Evolutionary conservation across 2,329 filamentous ascomycete genomes (phyloP).

Genomic region (Emydomyces testavorans): DNA sequence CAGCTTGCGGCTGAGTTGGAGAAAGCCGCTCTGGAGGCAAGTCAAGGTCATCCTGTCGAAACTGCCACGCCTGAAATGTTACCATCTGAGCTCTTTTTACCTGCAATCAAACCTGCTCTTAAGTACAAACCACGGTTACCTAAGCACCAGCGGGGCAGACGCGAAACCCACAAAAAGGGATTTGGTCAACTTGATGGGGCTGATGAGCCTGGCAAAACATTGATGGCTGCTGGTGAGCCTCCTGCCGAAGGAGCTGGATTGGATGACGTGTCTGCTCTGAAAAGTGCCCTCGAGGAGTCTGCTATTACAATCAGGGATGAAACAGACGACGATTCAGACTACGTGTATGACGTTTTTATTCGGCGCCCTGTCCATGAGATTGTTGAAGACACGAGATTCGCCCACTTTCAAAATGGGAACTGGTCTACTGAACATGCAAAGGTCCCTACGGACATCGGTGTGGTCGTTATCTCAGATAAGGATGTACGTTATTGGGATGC

Average conservation of each 20-base stretch:
- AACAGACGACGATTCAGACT: slow-evolving; percentile 38
- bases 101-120: slow-evolving; percentile 22
- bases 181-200: background rate
- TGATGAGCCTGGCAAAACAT: background rate
- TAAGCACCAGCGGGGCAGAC: slow-evolving; percentile 8
- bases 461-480: slow-evolving; percentile 34
- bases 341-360: slow-evolving; percentile 52
- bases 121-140: slow-evolving; percentile 31
- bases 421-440: slow-evolving; percentile 8
- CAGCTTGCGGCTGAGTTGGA: slow-evolving; percentile 34
- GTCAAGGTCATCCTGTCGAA: slow-evolving; percentile 23
- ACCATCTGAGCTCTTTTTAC: slow-evolving; percentile 7
- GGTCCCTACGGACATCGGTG: slow-evolving; percentile 28
- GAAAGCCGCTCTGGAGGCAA: slow-evolving; percentile 34
- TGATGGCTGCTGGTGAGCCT: background rate
- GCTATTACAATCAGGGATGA: slow-evolving; percentile 2
- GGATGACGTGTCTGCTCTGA: slow-evolving; percentile 5
- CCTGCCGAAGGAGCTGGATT: background rate
- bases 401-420: slow-evolving; percentile 11
- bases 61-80: slow-evolving; percentile 12
- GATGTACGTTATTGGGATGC: slow-evolving; percentile 46
- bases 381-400: slow-evolving; percentile 11
- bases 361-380: slow-evolving; percentile 35
- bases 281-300: slow-evolving; percentile 6
- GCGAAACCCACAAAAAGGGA: background rate